These are phyloP conservation scores for Dunaliella primolecta DNA, from an alignment of 139 green algal genomes.

Conservation along the genomic window DNA sequence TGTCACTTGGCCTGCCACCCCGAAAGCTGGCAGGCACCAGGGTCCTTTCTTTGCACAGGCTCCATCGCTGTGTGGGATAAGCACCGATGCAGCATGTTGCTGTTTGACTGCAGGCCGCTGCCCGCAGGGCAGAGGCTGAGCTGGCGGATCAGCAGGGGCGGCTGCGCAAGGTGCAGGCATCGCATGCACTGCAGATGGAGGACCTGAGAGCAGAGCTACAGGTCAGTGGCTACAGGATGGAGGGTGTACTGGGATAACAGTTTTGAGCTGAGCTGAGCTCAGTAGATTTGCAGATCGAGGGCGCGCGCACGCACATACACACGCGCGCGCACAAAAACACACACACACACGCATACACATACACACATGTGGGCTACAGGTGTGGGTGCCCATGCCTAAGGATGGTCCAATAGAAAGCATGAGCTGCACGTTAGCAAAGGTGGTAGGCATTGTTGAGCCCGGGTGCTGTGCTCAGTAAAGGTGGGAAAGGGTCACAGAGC, in stretches of 20 bases:
- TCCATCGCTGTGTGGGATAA: too few relatives aligned
- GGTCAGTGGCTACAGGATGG: not conserved
- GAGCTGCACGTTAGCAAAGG: too few relatives aligned
- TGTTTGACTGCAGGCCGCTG: not conserved
- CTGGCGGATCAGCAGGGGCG: not conserved
- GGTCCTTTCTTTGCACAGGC: too few relatives aligned
- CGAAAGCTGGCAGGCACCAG: too few relatives aligned
- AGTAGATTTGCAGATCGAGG: not conserved
- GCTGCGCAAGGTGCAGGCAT: not conserved
- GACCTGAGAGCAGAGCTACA: slow-evolving; percentile 7
- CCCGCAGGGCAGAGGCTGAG: not conserved
- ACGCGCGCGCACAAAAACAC: too few relatives aligned
- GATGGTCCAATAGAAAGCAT: not conserved
- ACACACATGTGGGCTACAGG: too few relatives aligned
- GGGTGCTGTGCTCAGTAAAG: too few relatives aligned
- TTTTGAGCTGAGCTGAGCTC: not conserved
- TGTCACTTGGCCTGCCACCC: too few relatives aligned
- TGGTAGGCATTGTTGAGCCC: too few relatives aligned
- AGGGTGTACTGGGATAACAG: not conserved
- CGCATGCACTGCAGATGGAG: not conserved
- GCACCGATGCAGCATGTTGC: too few relatives aligned
- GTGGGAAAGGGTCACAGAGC: too few relatives aligned
- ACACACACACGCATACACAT: too few relatives aligned
- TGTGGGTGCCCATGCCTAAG: not conserved
- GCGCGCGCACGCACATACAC: not conserved